phyloP scores from a whole-genome alignment of 371 early-diverging fungal genomes.

The Rhizopus arrhizus region DNA sequence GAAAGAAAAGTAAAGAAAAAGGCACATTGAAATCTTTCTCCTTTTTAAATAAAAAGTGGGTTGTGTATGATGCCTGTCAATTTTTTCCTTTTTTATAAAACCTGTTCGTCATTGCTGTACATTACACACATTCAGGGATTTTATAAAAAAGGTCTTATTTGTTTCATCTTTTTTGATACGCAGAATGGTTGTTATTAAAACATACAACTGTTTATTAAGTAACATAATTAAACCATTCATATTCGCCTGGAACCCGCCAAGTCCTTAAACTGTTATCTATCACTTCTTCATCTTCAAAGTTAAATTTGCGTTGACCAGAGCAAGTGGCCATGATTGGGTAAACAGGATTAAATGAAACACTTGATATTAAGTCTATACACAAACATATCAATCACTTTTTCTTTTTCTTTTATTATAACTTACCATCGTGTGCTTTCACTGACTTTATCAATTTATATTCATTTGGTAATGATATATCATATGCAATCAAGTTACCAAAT shows the following conservation, averaged over 20 bases:
- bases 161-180: no score
- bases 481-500: constrained; percentile 50
- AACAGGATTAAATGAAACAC: constrained; percentile 63
- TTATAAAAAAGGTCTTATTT: no score
- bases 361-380: constrained; percentile 53
- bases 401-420: no score
- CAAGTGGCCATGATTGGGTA: constrained; percentile 61
- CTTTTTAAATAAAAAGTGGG: not conserved
- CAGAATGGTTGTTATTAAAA: no score
- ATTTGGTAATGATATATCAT: constrained; percentile 43
- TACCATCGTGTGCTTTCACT: constrained; percentile 34
- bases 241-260: constrained; percentile 54
- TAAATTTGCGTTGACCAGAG: constrained; percentile 70
- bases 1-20: constrained; percentile 4
- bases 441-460: constrained; percentile 12
- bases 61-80: not conserved
- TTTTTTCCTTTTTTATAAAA: not conserved
- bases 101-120: not conserved
- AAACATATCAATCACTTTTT: not conserved
- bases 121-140: no score
- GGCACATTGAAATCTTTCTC: not conserved
- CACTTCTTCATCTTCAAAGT: not conserved
- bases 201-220: not conserved
- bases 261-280: constrained; percentile 54
- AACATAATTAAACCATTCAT: constrained; percentile 39